These are phyloP conservation scores for Populus trichocarpa DNA, from an alignment of 441 rosid genomes.

Conservation along the genomic window DNA sequence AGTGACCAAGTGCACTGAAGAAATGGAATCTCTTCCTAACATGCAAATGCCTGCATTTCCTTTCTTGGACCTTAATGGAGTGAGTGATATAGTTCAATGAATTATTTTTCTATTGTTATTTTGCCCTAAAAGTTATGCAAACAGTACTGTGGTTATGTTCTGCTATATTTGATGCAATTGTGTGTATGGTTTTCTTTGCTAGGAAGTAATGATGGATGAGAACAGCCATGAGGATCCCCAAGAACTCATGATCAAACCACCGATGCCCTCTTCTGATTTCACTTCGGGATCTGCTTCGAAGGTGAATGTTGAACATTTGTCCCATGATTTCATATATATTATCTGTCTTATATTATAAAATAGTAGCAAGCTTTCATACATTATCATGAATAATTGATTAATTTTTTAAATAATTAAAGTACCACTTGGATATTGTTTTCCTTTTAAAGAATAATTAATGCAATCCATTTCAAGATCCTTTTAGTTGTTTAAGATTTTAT, in stretches of 20 bases:
- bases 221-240: constrained; percentile 5
- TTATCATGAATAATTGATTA: no score
- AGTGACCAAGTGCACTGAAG: neutral
- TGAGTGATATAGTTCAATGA: neutral
- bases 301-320: constrained; percentile 3
- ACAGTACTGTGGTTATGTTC: neutral
- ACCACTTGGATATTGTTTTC: no score
- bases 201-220: neutral
- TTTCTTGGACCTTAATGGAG: constrained; percentile 13
- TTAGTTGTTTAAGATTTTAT: no score
- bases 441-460: no score
- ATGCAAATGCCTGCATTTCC: constrained; percentile 11
- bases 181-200: neutral
- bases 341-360: no score
- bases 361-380: no score
- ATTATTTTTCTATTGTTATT: no score
- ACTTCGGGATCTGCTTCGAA: constrained; percentile 1
- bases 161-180: neutral
- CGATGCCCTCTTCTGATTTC: constrained; percentile 5
- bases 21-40: neutral
- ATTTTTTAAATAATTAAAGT: no score
- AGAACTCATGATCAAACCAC: constrained; percentile 1
- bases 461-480: no score
- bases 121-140: no score
- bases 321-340: no score